phyloP scores from a whole-genome alignment of 1,139 yeast species.

The Candida tunisiensis region DNA sequence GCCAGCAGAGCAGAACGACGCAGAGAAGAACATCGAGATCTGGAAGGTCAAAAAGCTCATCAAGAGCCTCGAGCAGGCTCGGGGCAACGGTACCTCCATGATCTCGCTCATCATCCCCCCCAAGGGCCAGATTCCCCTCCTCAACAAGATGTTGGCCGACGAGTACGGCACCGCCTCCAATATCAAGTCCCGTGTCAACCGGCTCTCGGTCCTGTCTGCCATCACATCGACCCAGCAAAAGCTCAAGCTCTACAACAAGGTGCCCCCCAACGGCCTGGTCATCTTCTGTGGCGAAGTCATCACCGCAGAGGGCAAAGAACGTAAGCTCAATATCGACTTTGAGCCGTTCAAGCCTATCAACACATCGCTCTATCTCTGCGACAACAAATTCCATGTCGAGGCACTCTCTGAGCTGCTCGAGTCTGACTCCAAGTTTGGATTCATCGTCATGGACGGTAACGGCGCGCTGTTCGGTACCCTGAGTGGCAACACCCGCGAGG shows the following conservation, averaged over 20 bases:
- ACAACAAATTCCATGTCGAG: slow-evolving; percentile 95
- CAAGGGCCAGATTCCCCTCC: slow-evolving; percentile 77
- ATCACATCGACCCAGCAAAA: slow-evolving; percentile 97
- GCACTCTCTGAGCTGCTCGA: slow-evolving; percentile 87
- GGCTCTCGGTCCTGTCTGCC: slow-evolving; percentile 88
- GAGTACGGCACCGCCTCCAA: slow-evolving; percentile 98
- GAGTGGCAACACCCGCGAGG: slow-evolving; percentile 92
- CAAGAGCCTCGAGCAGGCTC: slow-evolving; percentile 69
- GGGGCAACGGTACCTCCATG: slow-evolving; percentile 99
- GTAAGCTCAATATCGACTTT: slow-evolving; percentile 12
- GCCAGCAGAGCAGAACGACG: slow-evolving; percentile 21
- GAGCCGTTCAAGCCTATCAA: slow-evolving; percentile 78
- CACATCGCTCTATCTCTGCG: slow-evolving; percentile 89
- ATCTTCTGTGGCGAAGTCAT: slow-evolving; percentile 96
- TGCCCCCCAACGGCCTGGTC: slow-evolving; percentile 89
- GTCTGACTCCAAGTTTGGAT: slow-evolving; percentile 91
- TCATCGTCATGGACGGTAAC: slow-evolving; percentile 98
- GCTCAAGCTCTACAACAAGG: slow-evolving; percentile 71
- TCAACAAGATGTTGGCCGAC: slow-evolving; percentile 86
- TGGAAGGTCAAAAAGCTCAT: slow-evolving; percentile 85
- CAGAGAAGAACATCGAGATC: slow-evolving; percentile 93
- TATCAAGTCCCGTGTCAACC: slow-evolving; percentile 91
- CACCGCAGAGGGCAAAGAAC: slow-evolving; percentile 76
- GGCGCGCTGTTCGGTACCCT: slow-evolving; percentile 95
- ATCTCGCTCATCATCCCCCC: slow-evolving; percentile 90